phyloP scores from a whole-genome alignment of 2,329 filamentous ascomycete genomes.

The Arthrinium puccinioides region DNA sequence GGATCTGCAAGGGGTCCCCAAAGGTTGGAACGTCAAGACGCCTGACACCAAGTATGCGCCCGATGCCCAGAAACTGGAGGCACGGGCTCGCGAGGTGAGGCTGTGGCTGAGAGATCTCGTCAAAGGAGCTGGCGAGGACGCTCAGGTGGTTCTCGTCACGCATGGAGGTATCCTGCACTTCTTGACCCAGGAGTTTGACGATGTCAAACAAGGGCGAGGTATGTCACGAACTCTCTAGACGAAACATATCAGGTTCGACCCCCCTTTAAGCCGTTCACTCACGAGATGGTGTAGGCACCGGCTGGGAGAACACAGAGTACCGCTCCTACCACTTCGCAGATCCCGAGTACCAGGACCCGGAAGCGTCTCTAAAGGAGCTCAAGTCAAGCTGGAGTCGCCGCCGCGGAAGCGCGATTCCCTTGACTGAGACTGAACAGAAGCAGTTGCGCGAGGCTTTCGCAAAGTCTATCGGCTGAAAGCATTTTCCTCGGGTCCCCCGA shows the following conservation, averaged over 20 bases:
- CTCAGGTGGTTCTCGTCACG: constrained; percentile 67
- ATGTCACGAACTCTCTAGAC: too few species aligned
- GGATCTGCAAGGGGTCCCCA: constrained; percentile 53
- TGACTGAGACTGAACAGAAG: constrained; percentile 38
- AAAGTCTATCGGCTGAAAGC: too few species aligned
- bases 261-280: background rate
- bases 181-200: constrained; percentile 74
- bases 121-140: constrained; percentile 36
- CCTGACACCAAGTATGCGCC: constrained; percentile 37
- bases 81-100: constrained; percentile 54
- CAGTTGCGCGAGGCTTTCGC: constrained; percentile 31
- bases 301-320: constrained; percentile 68
- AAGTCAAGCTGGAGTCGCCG: constrained; percentile 38
- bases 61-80: constrained; percentile 44
- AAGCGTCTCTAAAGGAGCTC: constrained; percentile 42
- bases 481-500: too few species aligned
- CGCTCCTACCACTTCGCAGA: constrained; percentile 60
- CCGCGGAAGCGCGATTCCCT: constrained; percentile 29
- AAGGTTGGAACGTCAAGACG: constrained; percentile 67
- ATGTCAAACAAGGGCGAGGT: constrained; percentile 37
- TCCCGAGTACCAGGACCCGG: constrained; percentile 37
- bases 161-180: constrained; percentile 84
- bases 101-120: constrained; percentile 45
- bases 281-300: constrained; percentile 47
- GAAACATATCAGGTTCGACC: background rate